phyloP scores from a whole-genome alignment of 1,139 yeast genomes.

The Scheffersomyces segobiensis region DNA sequence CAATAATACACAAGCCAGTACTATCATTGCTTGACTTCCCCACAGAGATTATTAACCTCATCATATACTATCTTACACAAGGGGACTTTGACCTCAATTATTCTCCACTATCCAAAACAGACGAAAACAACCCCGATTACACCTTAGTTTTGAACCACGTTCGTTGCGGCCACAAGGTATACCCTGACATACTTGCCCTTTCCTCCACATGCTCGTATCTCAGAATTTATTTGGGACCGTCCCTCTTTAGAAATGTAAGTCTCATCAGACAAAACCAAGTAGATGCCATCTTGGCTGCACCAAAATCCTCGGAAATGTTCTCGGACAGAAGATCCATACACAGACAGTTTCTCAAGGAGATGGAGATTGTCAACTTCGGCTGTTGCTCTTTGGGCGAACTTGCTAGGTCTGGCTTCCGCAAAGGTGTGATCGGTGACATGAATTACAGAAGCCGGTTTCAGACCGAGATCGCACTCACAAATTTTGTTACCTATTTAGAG shows the following conservation, averaged over 20 bases:
- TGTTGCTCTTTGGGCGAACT: conserved; percentile 22
- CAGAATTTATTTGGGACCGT: conserved; percentile 21
- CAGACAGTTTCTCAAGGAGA: conserved; percentile 23
- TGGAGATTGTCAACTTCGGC: conserved; percentile 16
- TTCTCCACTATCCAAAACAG: background rate
- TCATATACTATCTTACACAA: conserved; percentile 15
- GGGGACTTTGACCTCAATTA: conserved; percentile 8
- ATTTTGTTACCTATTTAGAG: conserved; percentile 26
- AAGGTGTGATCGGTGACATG: conserved; percentile 16
- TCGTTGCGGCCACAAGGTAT: conserved; percentile 8
- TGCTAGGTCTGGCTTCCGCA: conserved; percentile 21
- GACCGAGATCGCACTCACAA: conserved; percentile 16
- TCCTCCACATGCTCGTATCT: conserved; percentile 28
- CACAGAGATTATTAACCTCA: conserved; percentile 16
- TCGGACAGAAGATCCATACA: conserved; percentile 24
- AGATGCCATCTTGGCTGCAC: conserved; percentile 28
- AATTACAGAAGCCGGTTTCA: conserved; percentile 20
- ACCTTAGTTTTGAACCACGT: conserved; percentile 15
- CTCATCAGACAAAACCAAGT: conserved; percentile 28
- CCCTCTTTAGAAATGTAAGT: conserved; percentile 24
- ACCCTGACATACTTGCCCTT: conserved; percentile 17
- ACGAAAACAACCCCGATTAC: conserved; percentile 7
- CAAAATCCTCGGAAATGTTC: conserved; percentile 20
- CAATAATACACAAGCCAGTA: background rate
- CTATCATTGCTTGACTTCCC: conserved; percentile 13